A percentile compares a stretch with the other conserved stretches of the same genome.
phyloP scores from a whole-genome alignment of 192 early-diverging fungal species.

The Rhizophagus prolifer region DNA sequence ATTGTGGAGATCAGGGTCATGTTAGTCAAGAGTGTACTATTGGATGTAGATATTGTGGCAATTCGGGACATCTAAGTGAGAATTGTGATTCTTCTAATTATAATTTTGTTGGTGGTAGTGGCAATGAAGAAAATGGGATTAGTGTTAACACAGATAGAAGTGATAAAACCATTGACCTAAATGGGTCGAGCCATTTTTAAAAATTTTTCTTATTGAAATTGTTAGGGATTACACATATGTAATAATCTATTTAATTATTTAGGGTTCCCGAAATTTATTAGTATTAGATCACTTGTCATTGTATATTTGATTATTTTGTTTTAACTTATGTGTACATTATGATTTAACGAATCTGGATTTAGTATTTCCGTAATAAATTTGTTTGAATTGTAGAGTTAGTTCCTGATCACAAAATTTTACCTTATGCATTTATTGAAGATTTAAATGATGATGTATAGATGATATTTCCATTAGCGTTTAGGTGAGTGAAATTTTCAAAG shows the following conservation, averaged over 20 bases:
- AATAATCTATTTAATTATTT: neutral
- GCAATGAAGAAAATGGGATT: neutral
- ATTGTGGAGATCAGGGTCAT: conserved; percentile 52
- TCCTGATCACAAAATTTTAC: too few relatives aligned
- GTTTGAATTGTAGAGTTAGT: too few relatives aligned
- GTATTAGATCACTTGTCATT: too few relatives aligned
- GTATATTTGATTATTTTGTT: too few relatives aligned
- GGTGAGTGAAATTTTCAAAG: too few relatives aligned
- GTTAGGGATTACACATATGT: neutral
- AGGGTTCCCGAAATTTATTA: too few relatives aligned
- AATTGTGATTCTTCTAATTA: conserved; percentile 30
- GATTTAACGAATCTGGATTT: too few relatives aligned
- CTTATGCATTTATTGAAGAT: too few relatives aligned
- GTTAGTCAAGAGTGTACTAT: conserved; percentile 44
- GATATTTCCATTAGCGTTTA: too few relatives aligned
- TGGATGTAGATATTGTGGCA: conserved; percentile 43
- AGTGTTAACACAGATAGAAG: neutral
- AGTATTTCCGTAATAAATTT: too few relatives aligned
- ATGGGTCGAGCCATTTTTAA: neutral
- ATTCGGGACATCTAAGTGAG: conserved; percentile 40
- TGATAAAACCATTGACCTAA: neutral
- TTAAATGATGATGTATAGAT: too few relatives aligned
- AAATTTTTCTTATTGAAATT: neutral
- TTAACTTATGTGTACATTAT: too few relatives aligned
- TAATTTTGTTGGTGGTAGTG: neutral